These are phyloP conservation scores for Microglena sp. DNA, from an alignment of 139 green algal species.

Conservation along the genomic window DNA sequence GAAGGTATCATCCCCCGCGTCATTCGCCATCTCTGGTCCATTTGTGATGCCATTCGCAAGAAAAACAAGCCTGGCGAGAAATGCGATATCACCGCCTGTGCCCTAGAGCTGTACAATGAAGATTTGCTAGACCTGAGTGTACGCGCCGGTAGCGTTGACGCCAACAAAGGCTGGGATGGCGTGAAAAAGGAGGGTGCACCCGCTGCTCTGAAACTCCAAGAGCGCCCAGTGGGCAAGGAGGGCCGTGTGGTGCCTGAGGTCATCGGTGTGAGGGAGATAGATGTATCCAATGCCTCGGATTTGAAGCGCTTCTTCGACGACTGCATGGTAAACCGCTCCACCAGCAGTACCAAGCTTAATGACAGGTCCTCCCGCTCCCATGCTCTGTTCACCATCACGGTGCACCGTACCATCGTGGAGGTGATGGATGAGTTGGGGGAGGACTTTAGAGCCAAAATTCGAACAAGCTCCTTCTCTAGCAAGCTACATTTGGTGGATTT, in stretches of 20 bases:
- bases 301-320: constrained; percentile 44
- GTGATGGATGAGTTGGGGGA: constrained; percentile 33
- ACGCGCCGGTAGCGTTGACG: constrained; percentile 11
- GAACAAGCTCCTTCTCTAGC: constrained; percentile 31
- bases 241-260: constrained; percentile 46
- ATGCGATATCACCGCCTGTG: constrained; percentile 26
- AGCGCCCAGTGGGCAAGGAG: constrained; percentile 38
- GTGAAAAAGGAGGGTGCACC: not conserved
- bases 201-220: constrained; percentile 32
- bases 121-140: constrained; percentile 49
- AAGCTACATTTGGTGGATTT: constrained; percentile 63
- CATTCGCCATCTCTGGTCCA: constrained; percentile 37
- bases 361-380: constrained; percentile 55
- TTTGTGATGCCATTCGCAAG: constrained; percentile 29
- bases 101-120: constrained; percentile 70
- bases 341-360: constrained; percentile 54
- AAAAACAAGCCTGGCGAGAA: constrained; percentile 47
- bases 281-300: constrained; percentile 24
- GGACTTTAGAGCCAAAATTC: constrained; percentile 32
- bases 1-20: constrained; percentile 50
- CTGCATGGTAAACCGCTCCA: constrained; percentile 47
- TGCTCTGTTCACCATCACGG: constrained; percentile 56
- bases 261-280: constrained; percentile 31
- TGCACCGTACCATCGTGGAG: constrained; percentile 43
- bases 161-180: constrained; percentile 1